Evolutionary conservation across 345 rosid species (phyloP), one percentile per base, ranked within the genome.

Genomic region (Kandelia obovata): DNA sequence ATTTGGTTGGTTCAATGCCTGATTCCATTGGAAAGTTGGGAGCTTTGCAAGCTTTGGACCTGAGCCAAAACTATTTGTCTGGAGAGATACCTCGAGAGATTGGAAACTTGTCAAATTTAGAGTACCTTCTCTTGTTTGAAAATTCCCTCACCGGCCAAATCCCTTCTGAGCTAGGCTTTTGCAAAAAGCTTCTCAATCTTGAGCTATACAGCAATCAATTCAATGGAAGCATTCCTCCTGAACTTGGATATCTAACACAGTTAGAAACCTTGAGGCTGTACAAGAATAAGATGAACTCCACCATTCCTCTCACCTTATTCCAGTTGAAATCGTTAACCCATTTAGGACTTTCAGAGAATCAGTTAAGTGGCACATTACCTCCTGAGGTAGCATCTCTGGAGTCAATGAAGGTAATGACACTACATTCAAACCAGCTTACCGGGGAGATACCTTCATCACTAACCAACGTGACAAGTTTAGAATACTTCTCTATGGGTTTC

Each of bases 371-470:
- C 66, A 56, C 77, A 20, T 64, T 92, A 39, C 78, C 96, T 4
- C 66, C 66, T 34, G 87, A 84, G 76, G 35, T 92, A 25, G 90
- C 90, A 67, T 75, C 62, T 8, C 82, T 90, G 62, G 69, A 67
- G 57, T 92, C 98, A 17, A 68, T 90, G 65, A 27, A 73, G 74
- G 75, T 81, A 5, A 53, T 92, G 65, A 89, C 96, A 8, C 84
- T 90, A 64, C 96, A 92, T 53, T 74, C 83, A 64, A 92, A 92
- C 73, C 79, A 78, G 73, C 73, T 92, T 9, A 57, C 78, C 0
- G 96, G 96, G 9, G 71, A 75, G 74, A 84, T 92, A 55, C 98
- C 98, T 65, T 68, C 71, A 35, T 83, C 96, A 0, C 67, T 90
- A 63, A 83, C 87, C 61, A 87, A 76, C 72, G 31, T 90, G 85